Conservation (phyloP, 2,329 filamentous ascomycete genomes). For the Paecilomyces formosus region DNA sequence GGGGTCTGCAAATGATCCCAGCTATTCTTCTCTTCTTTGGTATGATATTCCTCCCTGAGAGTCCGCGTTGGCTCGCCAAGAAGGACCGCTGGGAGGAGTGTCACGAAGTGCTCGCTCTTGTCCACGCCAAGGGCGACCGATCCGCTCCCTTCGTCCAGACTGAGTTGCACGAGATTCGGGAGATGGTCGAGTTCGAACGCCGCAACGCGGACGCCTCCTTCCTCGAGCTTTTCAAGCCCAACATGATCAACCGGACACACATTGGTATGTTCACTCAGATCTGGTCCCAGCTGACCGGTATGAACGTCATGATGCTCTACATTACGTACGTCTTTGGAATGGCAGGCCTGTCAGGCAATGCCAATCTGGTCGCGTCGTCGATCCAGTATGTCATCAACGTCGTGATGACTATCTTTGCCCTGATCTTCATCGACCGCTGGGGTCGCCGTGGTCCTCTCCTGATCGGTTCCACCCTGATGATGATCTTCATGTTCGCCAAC, state of each 20-base stretch:
- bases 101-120: constrained; percentile 44
- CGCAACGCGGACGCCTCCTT: constrained; percentile 62
- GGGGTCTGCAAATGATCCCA: constrained; percentile 54
- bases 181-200: constrained; percentile 66
- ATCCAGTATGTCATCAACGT: constrained; percentile 78
- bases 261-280: constrained; percentile 68
- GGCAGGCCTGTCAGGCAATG: constrained; percentile 56
- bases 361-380: constrained; percentile 56
- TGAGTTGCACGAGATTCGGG: constrained; percentile 66
- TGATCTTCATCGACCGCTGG: constrained; percentile 68
- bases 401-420: constrained; percentile 66
- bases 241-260: constrained; percentile 66
- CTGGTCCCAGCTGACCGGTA: constrained; percentile 68
- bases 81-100: constrained; percentile 62
- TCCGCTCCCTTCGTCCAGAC: constrained; percentile 37
- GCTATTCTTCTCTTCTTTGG: constrained; percentile 45
- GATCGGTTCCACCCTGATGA: constrained; percentile 59
- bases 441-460: constrained; percentile 63
- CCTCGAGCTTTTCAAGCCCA: constrained; percentile 62
- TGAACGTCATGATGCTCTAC: constrained; percentile 72
- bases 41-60: constrained; percentile 54
- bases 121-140: constrained; percentile 48
- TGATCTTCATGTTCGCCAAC: constrained; percentile 36
- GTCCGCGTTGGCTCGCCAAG: constrained; percentile 58
- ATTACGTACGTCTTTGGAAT: constrained; percentile 65